Base-by-base conservation (phyloP, 75 land plant genomes). In the Azolla pinnata region DNA sequence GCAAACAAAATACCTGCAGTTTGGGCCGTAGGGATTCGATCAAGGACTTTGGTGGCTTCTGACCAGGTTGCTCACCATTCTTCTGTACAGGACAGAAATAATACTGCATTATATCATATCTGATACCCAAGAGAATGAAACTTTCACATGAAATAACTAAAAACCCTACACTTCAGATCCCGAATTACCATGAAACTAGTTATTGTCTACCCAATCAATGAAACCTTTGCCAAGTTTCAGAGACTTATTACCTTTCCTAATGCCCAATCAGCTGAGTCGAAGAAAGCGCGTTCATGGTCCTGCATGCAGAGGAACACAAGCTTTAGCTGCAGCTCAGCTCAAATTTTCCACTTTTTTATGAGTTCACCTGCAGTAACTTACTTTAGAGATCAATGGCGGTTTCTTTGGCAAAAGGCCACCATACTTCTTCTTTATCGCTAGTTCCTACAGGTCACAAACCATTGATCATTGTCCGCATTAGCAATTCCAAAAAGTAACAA, bases 191-290 rank as follows among this genome's bases (percentile, higher is more conserved):
- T 18, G 31, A 31, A 45, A 20, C 1, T 19, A 23, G 31, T 31
- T 23, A 40, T 20, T 14, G 8, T 38, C 21, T 0, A 26, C 25
- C n/a, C 29, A 33, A 21, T 42, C 12, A 66, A 35, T 14, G 26
- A 59, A 17, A 53, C 21, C 8, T n/a, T n/a, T n/a, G n/a, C n/a
- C n/a, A n/a, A n/a, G n/a, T n/a, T n/a, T n/a, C n/a, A n/a, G n/a
- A n/a, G n/a, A n/a, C n/a, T n/a, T n/a, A 35, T 51, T 64, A 83
- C 87, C 83, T 86, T 86, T 47, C 81, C 80, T 29, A 86, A 44
- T 38, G 90, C 95, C 95, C 95, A 88, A 75, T 88, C 95, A 54
- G 95, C 95, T 67, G 95, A 88, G 62, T 88, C 95, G 59, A 88
- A 88, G 62, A 71, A 88, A 24, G 95, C 95, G 60, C 82, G 86